Conservation (phyloP, 129 eudicot species). For the Glebionis coronaria region DNA sequence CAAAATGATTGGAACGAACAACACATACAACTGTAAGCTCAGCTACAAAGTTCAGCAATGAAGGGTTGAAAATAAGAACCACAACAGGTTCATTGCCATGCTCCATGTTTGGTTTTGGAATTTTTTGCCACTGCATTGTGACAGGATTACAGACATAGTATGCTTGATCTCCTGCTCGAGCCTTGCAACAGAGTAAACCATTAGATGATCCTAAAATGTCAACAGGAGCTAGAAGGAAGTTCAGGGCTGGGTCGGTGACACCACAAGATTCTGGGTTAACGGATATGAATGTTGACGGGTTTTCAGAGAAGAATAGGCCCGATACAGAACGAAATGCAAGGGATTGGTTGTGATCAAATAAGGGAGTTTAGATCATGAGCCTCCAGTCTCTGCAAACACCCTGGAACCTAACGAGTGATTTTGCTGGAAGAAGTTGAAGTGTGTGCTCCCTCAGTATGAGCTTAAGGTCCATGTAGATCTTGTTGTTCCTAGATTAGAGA, state of each 20-base stretch:
- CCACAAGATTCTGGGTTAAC: conserved; percentile 50
- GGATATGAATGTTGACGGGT: conserved; percentile 38
- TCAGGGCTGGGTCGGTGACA: conserved; percentile 49
- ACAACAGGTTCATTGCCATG: conserved; percentile 55
- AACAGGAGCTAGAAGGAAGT: conserved; percentile 53
- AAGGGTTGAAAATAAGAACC: conserved; percentile 61
- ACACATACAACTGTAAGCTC: too few species aligned
- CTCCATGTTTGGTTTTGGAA: conserved; percentile 49
- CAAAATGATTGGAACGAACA: too few species aligned
- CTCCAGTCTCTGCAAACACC: conserved; percentile 63
- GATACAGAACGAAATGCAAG: conserved; percentile 24
- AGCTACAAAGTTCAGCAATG: conserved; percentile 50
- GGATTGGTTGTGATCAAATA: conserved; percentile 64
- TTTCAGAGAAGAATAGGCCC: conserved; percentile 38
- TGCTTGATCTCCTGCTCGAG: conserved; percentile 26
- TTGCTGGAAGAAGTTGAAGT: conserved; percentile 64
- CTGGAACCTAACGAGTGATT: conserved; percentile 43
- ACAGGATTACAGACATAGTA: conserved; percentile 69
- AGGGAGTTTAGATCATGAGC: conserved; percentile 42
- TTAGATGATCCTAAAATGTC: conserved; percentile 47
- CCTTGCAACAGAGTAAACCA: conserved; percentile 65
- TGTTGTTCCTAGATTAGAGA: conserved; percentile 27
- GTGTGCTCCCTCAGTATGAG: conserved; percentile 49
- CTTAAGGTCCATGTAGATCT: conserved; percentile 48
- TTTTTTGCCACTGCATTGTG: conserved; percentile 44